Percentiles rank a stretch among this genome's conserved stretches.
phyloP scores from a whole-genome alignment of 192 early-diverging fungal genomes.

The Funneliformis mosseae region DNA sequence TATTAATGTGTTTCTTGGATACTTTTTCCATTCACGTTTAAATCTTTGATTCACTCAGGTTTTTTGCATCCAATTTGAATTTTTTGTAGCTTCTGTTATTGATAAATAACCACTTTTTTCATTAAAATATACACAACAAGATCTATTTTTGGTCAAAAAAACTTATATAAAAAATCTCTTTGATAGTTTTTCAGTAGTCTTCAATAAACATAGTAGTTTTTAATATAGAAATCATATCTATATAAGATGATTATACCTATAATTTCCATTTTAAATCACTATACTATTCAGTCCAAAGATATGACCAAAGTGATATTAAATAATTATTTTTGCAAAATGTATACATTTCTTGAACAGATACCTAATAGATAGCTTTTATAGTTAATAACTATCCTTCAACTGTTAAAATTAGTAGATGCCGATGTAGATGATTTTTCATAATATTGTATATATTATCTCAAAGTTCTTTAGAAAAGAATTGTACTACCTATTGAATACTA shows the following conservation, averaged over 20 bases:
- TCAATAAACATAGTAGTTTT: slow-evolving; percentile 13
- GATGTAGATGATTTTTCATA: slow-evolving; percentile 15
- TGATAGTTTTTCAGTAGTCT: background rate
- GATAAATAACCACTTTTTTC: background rate
- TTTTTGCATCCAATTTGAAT: background rate
- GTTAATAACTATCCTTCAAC: background rate
- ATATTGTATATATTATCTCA: background rate
- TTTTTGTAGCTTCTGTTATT: background rate
- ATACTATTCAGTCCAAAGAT: background rate
- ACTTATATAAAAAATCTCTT: slow-evolving; percentile 12
- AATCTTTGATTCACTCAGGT: background rate
- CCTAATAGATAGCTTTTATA: background rate
- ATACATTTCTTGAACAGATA: background rate
- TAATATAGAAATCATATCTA: background rate
- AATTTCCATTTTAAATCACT: background rate
- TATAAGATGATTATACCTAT: background rate
- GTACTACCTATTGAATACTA: background rate
- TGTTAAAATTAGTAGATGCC: background rate
- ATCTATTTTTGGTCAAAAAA: background rate
- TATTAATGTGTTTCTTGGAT: background rate
- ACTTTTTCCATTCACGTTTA: slow-evolving; percentile 3
- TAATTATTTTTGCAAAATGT: background rate
- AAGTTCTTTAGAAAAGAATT: slow-evolving; percentile 8
- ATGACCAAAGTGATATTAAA: slow-evolving; percentile 15
- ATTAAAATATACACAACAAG: slow-evolving; percentile 19